Base-by-base conservation (phyloP, 306 rosid genomes). In the Boehmeria nivea region DNA sequence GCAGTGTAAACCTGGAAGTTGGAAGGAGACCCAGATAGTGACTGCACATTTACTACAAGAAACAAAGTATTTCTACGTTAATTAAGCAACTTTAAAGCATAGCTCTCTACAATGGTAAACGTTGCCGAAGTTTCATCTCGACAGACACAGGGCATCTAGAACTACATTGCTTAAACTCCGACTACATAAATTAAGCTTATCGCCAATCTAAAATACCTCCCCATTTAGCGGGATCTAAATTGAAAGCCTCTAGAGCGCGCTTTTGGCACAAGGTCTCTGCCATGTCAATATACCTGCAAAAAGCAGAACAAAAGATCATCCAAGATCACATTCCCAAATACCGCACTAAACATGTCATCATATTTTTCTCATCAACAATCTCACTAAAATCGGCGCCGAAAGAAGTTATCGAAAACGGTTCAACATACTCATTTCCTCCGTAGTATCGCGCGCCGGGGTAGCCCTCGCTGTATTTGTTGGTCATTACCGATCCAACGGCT, bases 361-460 rank as follows among this genome's bases (percentile, higher is more conserved):
- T n/a, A n/a, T n/a, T n/a, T n/a, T n/a, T n/a, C n/a, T n/a, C n/a
- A n/a, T n/a, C n/a, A n/a, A n/a, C n/a, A n/a, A n/a, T n/a, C n/a
- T n/a, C n/a, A n/a, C n/a, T n/a, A 31, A 31, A 31, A 31, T 10
- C 36, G 36, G 8, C 9, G 8, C 36, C 9, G 9, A 31, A 31
- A 4, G 36, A 4, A 31, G 36, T 31, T 24, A 37, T 19, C 2
- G 57, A 26, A 26, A 49, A 53, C 44, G 59, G 25, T 3, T 33
- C 51, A 33, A 63, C 82, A 8, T 76, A 80, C 86, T 75, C 99
- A 49, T 91, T 91, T 87, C 99, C 99, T 45, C 99, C 99, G 59
- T 91, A 91, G 73, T 91, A 91, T 91, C 99, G 84, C 40, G 96
- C 99, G 43, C 99, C 99, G 0, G 99, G 99, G 54, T 91, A 87